A percentile compares a stretch with the other conserved stretches of the same genome.
phyloP scores from a whole-genome alignment of 352 stramenopile genomes.

The Pythium scleroteichum region DNA sequence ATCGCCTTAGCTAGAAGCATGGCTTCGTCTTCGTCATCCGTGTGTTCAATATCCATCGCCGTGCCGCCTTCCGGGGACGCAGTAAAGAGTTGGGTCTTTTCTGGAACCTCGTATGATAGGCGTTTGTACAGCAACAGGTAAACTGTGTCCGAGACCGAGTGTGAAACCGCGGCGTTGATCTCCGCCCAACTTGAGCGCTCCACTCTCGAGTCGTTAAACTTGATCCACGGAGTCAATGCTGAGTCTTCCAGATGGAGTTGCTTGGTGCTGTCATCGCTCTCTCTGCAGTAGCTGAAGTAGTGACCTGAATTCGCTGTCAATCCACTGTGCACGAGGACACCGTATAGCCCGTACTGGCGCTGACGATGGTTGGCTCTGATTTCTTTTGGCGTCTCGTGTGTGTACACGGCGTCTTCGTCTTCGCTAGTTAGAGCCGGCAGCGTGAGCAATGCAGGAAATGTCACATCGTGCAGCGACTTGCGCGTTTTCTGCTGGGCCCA shows the following conservation, averaged over 20 bases:
- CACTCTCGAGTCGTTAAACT: slow-evolving; percentile 90
- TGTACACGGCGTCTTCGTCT: slow-evolving; percentile 54
- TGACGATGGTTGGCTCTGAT: slow-evolving; percentile 33
- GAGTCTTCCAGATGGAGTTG: slow-evolving; percentile 84
- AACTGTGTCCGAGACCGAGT: slow-evolving; percentile 86
- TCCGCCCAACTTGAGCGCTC: slow-evolving; percentile 79
- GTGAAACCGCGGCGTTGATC: slow-evolving; percentile 72
- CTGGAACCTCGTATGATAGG: slow-evolving; percentile 56
- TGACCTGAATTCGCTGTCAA: slow-evolving; percentile 89
- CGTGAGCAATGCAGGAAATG: slow-evolving; percentile 67
- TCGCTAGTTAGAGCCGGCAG: slow-evolving; percentile 57
- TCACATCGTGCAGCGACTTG: slow-evolving; percentile 86
- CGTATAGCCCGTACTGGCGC: slow-evolving; percentile 87
- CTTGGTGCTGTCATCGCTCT: slow-evolving; percentile 66
- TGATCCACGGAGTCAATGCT: slow-evolving; percentile 83
- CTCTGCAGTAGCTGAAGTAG: slow-evolving; percentile 90
- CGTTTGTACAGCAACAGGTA: slow-evolving; percentile 90
- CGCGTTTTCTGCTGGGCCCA: slow-evolving; percentile 87
- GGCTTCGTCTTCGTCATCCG: slow-evolving; percentile 64
- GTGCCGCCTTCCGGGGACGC: slow-evolving; percentile 19
- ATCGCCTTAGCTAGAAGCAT: slow-evolving; percentile 89
- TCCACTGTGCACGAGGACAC: slow-evolving; percentile 88
- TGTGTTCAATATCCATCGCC: slow-evolving; percentile 26
- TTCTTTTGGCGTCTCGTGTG: slow-evolving; percentile 7
- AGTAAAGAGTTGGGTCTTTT: not conserved